phyloP scores from a whole-genome alignment of 169 alveolate genomes.

The Eimeria acervulina region DNA sequence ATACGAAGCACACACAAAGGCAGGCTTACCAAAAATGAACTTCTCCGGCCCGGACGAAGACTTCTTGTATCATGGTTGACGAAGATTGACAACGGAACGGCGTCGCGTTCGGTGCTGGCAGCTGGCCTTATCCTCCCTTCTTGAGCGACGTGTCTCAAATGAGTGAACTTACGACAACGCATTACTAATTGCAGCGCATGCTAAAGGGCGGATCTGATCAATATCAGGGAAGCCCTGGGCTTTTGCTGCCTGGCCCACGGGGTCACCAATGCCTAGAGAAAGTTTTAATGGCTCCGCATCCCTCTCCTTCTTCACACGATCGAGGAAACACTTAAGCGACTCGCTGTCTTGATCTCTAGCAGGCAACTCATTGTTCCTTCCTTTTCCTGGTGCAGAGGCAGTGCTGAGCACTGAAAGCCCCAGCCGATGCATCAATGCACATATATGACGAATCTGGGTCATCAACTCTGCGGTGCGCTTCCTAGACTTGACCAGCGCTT shows the following conservation, averaged over 20 bases:
- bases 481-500: constrained; percentile 61
- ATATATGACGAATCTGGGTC: constrained; percentile 66
- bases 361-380: neutral
- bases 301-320: constrained; percentile 44
- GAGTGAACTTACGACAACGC: constrained; percentile 72
- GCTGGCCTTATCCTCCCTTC: neutral
- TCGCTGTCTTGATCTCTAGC: constrained; percentile 49
- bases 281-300: constrained; percentile 66
- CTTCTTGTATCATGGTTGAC: neutral
- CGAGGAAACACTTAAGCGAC: constrained; percentile 64
- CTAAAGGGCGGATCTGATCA: constrained; percentile 79
- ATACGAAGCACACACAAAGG: neutral
- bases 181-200: constrained; percentile 67
- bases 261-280: constrained; percentile 62
- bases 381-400: constrained; percentile 63
- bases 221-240: constrained; percentile 79
- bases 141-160: neutral
- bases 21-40: neutral
- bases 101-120: neutral
- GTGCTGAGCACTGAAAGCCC: constrained; percentile 81
- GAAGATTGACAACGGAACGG: neutral
- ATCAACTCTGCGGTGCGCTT: constrained; percentile 72
- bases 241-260: constrained; percentile 61
- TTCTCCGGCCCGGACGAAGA: neutral
- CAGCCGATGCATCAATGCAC: constrained; percentile 68